Evolutionary conservation across 73 alveolate genomes (phyloP).

Genomic region (Blepharisma japonicum): DNA sequence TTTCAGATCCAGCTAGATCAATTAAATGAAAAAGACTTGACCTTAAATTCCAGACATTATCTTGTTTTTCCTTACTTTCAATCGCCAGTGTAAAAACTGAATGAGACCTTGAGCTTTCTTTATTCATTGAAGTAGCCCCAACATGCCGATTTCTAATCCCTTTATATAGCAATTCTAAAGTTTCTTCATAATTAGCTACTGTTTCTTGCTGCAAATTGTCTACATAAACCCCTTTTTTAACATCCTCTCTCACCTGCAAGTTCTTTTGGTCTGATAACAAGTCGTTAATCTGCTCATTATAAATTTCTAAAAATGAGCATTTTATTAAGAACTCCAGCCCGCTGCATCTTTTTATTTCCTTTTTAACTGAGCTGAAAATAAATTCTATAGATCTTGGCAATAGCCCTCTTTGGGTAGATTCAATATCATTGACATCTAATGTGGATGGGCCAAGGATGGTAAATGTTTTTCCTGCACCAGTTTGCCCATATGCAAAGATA

Average conservation of each 20-base stretch:
- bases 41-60: conserved; percentile 44
- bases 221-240: conserved; percentile 81
- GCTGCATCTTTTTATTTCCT: conserved; percentile 76
- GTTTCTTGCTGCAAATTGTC: conserved; percentile 82
- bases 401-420: conserved; percentile 55
- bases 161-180: conserved; percentile 82
- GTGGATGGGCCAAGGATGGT: conserved; percentile 93
- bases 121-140: conserved; percentile 82
- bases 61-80: conserved; percentile 66
- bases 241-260: conserved; percentile 65
- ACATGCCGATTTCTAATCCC: conserved; percentile 93
- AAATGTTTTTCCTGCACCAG: conserved; percentile 99
- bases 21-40: conserved; percentile 81
- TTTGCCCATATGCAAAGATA: conserved; percentile 94
- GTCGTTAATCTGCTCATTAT: conserved; percentile 96
- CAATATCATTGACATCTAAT: conserved; percentile 49
- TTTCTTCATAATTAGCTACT: conserved; percentile 87
- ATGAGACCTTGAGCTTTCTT: conserved; percentile 88
- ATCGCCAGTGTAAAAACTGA: conserved; percentile 90
- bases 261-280: conserved; percentile 60
- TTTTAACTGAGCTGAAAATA: conserved; percentile 80
- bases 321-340: conserved; percentile 76
- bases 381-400: conserved; percentile 87
- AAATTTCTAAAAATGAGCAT: conserved; percentile 91
- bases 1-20: conserved; percentile 96